These are phyloP conservation scores for Neoboletus brunneissimus DNA, from an alignment of 768 basidiomycete species.

Conservation along the genomic window DNA sequence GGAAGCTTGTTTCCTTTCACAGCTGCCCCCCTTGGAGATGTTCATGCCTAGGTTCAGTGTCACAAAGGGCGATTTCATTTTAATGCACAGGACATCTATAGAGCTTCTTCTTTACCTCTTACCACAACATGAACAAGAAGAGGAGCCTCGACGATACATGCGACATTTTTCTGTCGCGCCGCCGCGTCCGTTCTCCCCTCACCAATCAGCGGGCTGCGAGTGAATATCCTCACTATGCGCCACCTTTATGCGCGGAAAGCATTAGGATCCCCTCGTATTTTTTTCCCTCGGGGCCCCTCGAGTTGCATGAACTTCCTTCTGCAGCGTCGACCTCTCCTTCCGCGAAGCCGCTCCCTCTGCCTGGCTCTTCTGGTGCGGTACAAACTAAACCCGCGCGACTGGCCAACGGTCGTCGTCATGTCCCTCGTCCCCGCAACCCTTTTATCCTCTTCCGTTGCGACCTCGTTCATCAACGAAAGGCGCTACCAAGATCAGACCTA, in stretches of 20 bases:
- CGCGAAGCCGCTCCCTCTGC: constrained; percentile 23
- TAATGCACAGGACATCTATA: constrained; percentile 5
- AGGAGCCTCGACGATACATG: constrained; percentile 33
- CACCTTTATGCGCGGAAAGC: constrained; percentile 10
- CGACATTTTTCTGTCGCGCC: constrained; percentile 27
- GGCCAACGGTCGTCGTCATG: constrained; percentile 39
- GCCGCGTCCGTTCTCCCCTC: constrained; percentile 10
- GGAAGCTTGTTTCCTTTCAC: constrained; percentile 17
- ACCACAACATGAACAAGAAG: constrained; percentile 26
- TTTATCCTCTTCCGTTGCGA: constrained; percentile 81
- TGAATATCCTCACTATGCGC: constrained; percentile 4
- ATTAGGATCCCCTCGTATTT: constrained; percentile 6
- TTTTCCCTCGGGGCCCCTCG: constrained; percentile 8
- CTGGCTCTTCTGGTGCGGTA: constrained; percentile 24
- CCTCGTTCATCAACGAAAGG: constrained; percentile 60
- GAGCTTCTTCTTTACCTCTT: constrained; percentile 12
- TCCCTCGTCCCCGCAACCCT: constrained; percentile 72
- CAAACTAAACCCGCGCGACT: constrained; percentile 16
- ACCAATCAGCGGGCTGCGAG: constrained; percentile 6
- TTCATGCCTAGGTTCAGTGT: not conserved
- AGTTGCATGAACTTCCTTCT: not conserved
- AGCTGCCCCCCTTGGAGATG: constrained; percentile 12
- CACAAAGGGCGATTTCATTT: constrained; percentile 19
- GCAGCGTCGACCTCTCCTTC: not conserved
- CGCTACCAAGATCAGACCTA: constrained; percentile 52